Evolutionary conservation across 2,329 filamentous ascomycete genomes (phyloP), one percentile per base, ranked within the genome.

Genomic region (Westerdykella aurantiaca): DNA sequence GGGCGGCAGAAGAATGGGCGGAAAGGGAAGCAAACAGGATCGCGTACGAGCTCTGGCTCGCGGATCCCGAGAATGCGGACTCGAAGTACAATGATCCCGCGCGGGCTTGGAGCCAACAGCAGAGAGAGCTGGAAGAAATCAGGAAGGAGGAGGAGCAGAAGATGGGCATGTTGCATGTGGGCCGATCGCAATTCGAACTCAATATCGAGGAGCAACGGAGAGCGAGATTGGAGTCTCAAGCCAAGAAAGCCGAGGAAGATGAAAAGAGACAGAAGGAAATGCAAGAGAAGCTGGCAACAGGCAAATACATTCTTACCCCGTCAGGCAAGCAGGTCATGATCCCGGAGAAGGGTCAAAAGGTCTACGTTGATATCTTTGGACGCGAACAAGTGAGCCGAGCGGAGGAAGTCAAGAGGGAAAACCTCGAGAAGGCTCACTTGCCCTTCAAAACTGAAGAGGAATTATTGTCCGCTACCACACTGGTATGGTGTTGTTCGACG

Each of bases 1-100:
- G 60, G 1, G 66, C 66, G 12, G 68, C 68, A 9, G 60, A 66
- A 39, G 60, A 63, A 42, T 70, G 66, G 64, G 64, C 65, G 6
- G 62, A 67, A 49, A 58, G 52, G 34, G 66, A 69, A 44, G 65
- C 64, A 2, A 64, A 67, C 44, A 56, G 62, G 37, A 63, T 69
- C n/a, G 53, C 66, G 18, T 62, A 63, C 34, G 63, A 68, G 47
- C 48, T 68, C 4, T 63, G 63, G 62, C 51, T 65, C 10, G 58
- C 58, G n/a, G 61, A 66, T 45, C 63, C 63, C 0, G 63, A 66
- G 31, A 66, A 63, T 23, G 37, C 37, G 10, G 62, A 64, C 45
- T 64, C 60, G 31, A 66, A 66, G 44, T 64, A 66, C 56, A 66
- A 66, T 38, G 62, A 66, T 40, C 63, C 63, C 14, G 63, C 61